phyloP scores from a whole-genome alignment of 2,329 filamentous ascomycete genomes.

The Stenocarpella maydis region DNA sequence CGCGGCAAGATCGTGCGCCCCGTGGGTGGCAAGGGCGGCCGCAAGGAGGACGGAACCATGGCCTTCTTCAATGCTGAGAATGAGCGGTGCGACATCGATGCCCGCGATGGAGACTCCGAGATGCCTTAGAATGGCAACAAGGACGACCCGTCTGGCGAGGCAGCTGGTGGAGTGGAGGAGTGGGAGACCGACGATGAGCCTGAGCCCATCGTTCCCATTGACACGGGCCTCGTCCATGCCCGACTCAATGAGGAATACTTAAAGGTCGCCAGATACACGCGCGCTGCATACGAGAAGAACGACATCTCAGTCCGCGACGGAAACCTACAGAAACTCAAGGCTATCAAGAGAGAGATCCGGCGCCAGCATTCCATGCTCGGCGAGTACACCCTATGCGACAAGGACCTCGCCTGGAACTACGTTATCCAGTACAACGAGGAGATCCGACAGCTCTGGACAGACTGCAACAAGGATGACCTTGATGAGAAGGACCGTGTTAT shows the following conservation, averaged over 20 bases:
- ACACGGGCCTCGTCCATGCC: not conserved
- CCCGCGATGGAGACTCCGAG: conserved; percentile 7
- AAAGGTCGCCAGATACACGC: not conserved
- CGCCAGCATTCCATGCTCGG: not conserved
- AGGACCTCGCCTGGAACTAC: conserved; percentile 18
- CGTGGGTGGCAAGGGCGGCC: not conserved
- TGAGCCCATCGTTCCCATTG: not conserved
- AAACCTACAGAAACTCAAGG: not conserved
- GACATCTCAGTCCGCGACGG: not conserved
- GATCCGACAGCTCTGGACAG: conserved; percentile 2
- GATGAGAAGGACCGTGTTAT: not conserved
- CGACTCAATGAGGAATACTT: not conserved
- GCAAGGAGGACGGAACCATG: not conserved
- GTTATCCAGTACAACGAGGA: conserved; percentile 1
- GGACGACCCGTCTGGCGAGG: not conserved
- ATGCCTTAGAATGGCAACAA: conserved; percentile 14
- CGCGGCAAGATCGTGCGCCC: no score
- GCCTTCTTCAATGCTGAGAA: not conserved
- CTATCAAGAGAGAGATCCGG: not conserved
- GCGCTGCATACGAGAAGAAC: not conserved
- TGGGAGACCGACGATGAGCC: not conserved
- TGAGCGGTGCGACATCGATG: not conserved
- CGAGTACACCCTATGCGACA: not conserved
- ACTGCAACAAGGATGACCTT: not conserved
- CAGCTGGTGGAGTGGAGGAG: not conserved